Evolutionary conservation across 2,329 filamentous ascomycete species (phyloP).

Genomic region (Talaromyces marneffei): DNA sequence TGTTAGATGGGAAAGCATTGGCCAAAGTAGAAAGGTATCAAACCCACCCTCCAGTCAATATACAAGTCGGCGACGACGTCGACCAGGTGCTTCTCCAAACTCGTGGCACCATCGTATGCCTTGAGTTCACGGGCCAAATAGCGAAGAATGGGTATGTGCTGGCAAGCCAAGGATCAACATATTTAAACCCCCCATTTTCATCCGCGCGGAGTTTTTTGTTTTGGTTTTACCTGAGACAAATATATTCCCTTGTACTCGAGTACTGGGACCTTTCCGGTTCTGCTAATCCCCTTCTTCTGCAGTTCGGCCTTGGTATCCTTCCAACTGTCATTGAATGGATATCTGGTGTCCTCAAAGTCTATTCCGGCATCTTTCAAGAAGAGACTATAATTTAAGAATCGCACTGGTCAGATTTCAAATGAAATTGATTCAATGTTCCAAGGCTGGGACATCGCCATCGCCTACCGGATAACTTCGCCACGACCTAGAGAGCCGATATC

Average conservation of each 20-base stretch:
- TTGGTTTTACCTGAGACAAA: conserved; percentile 20
- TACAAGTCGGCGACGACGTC: conserved; percentile 37
- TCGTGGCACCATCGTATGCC: conserved; percentile 34
- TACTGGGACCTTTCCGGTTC: conserved; percentile 31
- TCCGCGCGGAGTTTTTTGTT: background rate
- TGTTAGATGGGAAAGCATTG: no score
- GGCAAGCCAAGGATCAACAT: background rate
- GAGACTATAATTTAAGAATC: no score
- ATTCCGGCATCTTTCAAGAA: conserved; percentile 27
- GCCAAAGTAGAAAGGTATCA: no score
- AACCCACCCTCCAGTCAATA: conserved; percentile 37
- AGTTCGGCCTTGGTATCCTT: conserved; percentile 23
- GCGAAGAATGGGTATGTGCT: conserved; percentile 33
- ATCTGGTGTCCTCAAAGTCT: conserved; percentile 24
- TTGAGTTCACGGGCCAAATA: conserved; percentile 33
- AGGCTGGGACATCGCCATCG: no score
- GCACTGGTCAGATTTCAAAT: no score
- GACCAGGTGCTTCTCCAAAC: conserved; percentile 33
- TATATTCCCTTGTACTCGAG: conserved; percentile 33
- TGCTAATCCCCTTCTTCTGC: conserved; percentile 21
- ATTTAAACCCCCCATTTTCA: no score
- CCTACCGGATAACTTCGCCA: no score
- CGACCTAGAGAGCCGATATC: no score
- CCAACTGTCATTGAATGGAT: conserved; percentile 27
- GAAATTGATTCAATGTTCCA: no score